Base-by-base conservation (phyloP, 2,329 filamentous ascomycete species). In the Eutypa lata region DNA sequence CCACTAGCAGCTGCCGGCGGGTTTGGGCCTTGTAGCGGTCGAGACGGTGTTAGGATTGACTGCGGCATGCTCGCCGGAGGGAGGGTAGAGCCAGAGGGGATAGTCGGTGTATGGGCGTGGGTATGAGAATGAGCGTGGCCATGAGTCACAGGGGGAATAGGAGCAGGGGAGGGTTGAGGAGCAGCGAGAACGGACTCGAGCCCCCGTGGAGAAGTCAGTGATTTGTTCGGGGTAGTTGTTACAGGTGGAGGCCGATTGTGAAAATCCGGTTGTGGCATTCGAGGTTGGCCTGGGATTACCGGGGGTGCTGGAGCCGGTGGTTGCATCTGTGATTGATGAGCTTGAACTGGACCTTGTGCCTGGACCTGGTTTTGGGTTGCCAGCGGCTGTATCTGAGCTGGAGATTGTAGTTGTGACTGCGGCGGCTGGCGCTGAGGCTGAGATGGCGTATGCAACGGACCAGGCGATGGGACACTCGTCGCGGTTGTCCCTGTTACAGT, bases 161-260 rank as follows among this genome's bases (percentile, higher is more conserved):
- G 58, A 11, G 63, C 46, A 37, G 65, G 57, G 31, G 65, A 59
- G 22, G 57, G 61, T 48, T 65, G 60, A 26, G 66, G 66, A 38
- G 67, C 55, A 48, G 67, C 65, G 11, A 68, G 62, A n/a, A 69
- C 67, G 3, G 66, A 67, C 45, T 68, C 65, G 26, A 68, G 51
- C 31, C 65, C 65, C 38, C 63, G 61, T 5, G 65, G 64, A 2
- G 65, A 63, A 10, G 54, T 50, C 2, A 58, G 24, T 2, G 65
- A 51, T 22, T 58, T 57, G 19, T 55, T 54, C 24, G 53, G 31
- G 28, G 54, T n/a, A 7, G 52, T n/a, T 14, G 53, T 35, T 28
- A 55, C 47, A 1, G 57, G 37, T 14, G 55, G 49, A 24, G 57
- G 57, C 11, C 55, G 53, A 37, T 59, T 56, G 13, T n/a, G n/a